Base-by-base conservation (phyloP, 495 filamentous ascomycete genomes). In the Penicillium crystallinum region DNA sequence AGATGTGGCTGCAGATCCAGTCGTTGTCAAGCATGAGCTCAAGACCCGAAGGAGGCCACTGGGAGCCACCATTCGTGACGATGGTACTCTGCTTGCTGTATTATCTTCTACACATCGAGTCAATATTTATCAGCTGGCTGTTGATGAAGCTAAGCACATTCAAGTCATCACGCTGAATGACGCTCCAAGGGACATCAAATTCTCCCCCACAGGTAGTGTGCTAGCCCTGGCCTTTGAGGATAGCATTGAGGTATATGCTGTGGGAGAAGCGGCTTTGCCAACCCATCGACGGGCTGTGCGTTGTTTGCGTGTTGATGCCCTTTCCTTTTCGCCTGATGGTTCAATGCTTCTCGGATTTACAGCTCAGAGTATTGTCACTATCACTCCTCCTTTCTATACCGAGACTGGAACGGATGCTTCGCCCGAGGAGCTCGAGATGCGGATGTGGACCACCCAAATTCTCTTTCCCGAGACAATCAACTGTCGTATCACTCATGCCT, bases 401-500 rank as follows among this genome's bases (percentile, higher is more conserved):
- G 76, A 77, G 48, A 66, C 70, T 19, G 70, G 65, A 15, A 61
- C 57, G 10, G 72, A 75, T 39, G 54, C 65, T n/a, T 81, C 81
- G 9, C 68, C 69, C 21, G 75, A 81, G 39, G 85, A 89, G 53
- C 76, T 83, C 47, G 78, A 92, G 34, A 87, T 85, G 60, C 84
- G 83, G 6, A 76, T 92, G 61, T 95, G 89, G 89, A 95, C 89
- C 37, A 91, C 89, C 1, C 90, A 91, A 35, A 91, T 95, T 23
- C 71, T 95, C 0, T 95, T 95, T 43, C 89, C 89, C 0, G 87
- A 91, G 49, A 83, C 80, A 17, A 89, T 83, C 34, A 84, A 86
- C 33, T 90, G 23, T 4, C 15, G 6, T 11, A 29, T 85, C 52
- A 89, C 85, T 48, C 85, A 91, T 68, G 89, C 87, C 34, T 84